Evolutionary conservation across 805 yeast genomes (phyloP), one percentile per base, ranked within the genome.

Genomic region (Metschnikowia lunata): DNA sequence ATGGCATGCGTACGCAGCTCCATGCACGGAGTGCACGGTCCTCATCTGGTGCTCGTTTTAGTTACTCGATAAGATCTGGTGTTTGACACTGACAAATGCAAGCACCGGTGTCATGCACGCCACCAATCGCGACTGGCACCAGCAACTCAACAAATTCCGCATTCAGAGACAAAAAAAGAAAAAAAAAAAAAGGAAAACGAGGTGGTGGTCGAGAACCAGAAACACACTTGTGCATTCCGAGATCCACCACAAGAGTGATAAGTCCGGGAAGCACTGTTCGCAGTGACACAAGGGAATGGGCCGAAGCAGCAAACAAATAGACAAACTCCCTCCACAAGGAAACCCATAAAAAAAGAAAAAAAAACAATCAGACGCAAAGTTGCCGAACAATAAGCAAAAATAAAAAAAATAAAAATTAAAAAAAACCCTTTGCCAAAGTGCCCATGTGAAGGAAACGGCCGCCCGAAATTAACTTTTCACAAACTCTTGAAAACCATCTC

Each of bases 1-100:
- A 39, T 43, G 36, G 35, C 46, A 34, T 43, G 46, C 46, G 39
- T 34, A 28, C 41, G 46, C 42, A 39, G 15, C 39, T 12, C 7
- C 15, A 34, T 43, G 46, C 46, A 43, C 15, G 39, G 35, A 35
- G 32, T 43, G 46, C 34, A 43, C 23, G 26, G 7, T 12, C n/a
- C 31, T 10, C 31, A 29, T 34, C 7, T 3, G 27, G 14, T 26
- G 30, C 34, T 34, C 40, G 30, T 36, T 34, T 34, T 39, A 43
- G 36, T 31, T 34, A 11, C 26, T 14, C 34, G 46, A 43, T 43
- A 39, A 43, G 30, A 30, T 29, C 12, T 13, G 35, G 18, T 33
- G 36, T 6, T 34, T 11, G 27, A 11, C 13, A 28, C 23, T n/a
- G 23, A 10, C 36, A 34, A 15, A 34, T 13, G 36, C 36, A 11